A percentile compares a stretch with the other conserved stretches of the same genome.
Evolutionary conservation across 148 eudicot genomes (phyloP).

Genomic region (Camellia sinensis): DNA sequence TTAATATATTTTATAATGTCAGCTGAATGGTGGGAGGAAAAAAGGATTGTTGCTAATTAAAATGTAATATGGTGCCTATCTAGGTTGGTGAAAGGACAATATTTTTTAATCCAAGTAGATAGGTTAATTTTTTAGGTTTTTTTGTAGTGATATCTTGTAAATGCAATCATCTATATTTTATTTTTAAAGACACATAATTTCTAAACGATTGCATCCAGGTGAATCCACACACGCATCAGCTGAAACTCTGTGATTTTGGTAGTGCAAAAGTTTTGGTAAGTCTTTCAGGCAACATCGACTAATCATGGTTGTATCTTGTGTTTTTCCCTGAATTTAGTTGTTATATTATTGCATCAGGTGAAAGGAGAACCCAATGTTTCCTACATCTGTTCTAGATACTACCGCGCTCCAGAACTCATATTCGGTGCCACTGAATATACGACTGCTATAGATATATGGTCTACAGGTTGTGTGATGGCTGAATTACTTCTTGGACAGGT

Average conservation of each 20-base stretch:
- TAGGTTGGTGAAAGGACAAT: neutral
- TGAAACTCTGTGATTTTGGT: constrained; percentile 96
- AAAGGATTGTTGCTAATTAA: neutral
- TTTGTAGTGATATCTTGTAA: neutral
- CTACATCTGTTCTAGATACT: constrained; percentile 88
- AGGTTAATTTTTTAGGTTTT: neutral
- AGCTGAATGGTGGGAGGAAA: neutral
- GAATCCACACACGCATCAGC: constrained; percentile 96
- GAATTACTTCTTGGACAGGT: constrained; percentile 95
- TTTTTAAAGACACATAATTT: constrained; percentile 8
- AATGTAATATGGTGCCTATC: neutral
- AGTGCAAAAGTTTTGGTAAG: constrained; percentile 99
- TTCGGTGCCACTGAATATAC: constrained; percentile 95
- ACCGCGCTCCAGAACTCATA: constrained; percentile 93
- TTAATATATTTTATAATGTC: neutral
- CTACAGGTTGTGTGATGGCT: constrained; percentile 95
- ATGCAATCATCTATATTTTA: neutral
- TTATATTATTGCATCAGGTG: constrained; percentile 42
- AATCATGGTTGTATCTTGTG: constrained; percentile 10
- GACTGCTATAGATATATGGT: constrained; percentile 94
- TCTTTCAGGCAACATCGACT: constrained; percentile 12
- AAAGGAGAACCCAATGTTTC: constrained; percentile 95
- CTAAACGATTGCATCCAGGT: constrained; percentile 46
- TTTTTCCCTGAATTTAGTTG: constrained; percentile 7
- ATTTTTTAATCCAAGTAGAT: neutral